Percentiles rank a stretch among this genome's conserved stretches.
phyloP scores from a whole-genome alignment of 2,329 filamentous ascomycete genomes.

The Botrytis pseudocinerea region DNA sequence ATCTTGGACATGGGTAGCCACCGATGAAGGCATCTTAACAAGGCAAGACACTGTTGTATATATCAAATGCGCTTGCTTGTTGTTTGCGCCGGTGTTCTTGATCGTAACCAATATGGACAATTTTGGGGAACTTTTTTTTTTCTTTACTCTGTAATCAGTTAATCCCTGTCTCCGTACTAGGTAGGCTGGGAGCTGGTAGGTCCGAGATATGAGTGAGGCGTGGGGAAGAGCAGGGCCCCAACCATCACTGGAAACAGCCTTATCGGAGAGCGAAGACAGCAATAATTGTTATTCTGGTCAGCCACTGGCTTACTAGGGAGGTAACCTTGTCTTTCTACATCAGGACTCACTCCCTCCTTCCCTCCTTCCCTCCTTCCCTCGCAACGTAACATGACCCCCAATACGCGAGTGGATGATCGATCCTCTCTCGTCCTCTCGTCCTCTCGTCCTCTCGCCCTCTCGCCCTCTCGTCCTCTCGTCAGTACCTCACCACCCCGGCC shows the following conservation, averaged over 20 bases:
- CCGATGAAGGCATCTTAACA: conserved; percentile 48
- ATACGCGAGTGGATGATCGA: not conserved
- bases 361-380: not conserved
- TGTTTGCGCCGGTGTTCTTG: conserved; percentile 10
- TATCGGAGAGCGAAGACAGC: not conserved
- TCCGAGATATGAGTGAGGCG: not conserved
- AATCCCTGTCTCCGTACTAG: not conserved
- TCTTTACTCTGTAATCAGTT: not conserved
- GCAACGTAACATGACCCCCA: not conserved
- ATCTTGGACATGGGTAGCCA: conserved; percentile 49
- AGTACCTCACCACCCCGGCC: too few species aligned
- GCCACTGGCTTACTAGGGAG: not conserved
- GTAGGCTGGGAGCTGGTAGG: too few species aligned
- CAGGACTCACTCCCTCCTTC: not conserved
- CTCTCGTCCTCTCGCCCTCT: too few species aligned
- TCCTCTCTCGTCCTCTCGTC: not conserved
- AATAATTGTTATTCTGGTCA: not conserved
- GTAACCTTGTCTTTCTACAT: not conserved
- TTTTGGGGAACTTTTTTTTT: not conserved
- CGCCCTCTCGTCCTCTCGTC: not conserved
- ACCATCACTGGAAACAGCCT: not conserved
- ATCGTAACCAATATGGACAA: not conserved
- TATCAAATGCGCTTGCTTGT: conserved; percentile 7
- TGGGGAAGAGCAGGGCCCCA: not conserved
- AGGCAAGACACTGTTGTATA: not conserved